phyloP scores from a whole-genome alignment of 352 stramenopile species.

The Globisporangium spinosum region DNA sequence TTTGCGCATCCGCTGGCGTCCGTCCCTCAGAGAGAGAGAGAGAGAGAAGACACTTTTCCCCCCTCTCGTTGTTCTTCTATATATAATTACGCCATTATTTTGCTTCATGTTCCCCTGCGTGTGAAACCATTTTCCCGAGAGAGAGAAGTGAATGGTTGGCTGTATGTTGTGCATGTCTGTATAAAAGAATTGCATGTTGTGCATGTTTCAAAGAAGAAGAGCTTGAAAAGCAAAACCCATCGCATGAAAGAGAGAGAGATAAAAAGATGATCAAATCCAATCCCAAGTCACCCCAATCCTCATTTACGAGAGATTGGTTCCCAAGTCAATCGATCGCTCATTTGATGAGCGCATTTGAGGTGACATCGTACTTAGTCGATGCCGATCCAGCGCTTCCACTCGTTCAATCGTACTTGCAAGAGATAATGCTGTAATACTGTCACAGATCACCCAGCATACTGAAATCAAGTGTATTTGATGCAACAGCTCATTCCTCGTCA shows the following conservation, averaged over 20 bases:
- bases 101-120: conserved; percentile 8
- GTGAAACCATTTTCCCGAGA: neutral
- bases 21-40: neutral
- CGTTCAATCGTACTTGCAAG: neutral
- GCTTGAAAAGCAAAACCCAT: neutral
- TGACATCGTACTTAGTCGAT: conserved; percentile 11
- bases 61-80: neutral
- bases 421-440: neutral
- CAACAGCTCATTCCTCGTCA: neutral
- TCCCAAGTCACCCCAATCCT: neutral
- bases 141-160: neutral
- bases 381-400: conserved; percentile 2
- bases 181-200: neutral
- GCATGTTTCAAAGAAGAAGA: neutral
- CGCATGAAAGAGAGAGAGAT: neutral
- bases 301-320: neutral
- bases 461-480: neutral
- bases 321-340: neutral
- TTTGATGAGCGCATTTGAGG: neutral
- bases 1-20: neutral
- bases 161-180: conserved; percentile 13
- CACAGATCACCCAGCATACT: conserved; percentile 4
- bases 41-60: neutral
- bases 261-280: neutral
- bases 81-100: conserved; percentile 25